Percentiles rank a stretch among this genome's conserved stretches.
These are phyloP conservation scores for Saturnispora sekii DNA, from an alignment of 805 yeast genomes.

Conservation along the genomic window DNA sequence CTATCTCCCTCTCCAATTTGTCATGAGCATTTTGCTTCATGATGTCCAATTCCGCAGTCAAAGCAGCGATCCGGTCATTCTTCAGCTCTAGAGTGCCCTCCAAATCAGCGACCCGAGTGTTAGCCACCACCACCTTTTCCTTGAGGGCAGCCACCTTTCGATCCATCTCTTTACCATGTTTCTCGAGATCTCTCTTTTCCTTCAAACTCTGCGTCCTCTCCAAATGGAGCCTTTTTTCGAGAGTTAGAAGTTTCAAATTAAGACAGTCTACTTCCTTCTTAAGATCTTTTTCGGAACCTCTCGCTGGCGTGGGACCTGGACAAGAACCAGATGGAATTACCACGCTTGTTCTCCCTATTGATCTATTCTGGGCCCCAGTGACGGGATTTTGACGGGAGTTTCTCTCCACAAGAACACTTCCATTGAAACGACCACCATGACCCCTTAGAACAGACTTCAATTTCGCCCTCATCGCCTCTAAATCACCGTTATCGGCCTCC, in stretches of 20 bases:
- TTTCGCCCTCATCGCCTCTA: slow-evolving; percentile 27
- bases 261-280: slow-evolving; percentile 4
- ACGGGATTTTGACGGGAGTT: neutral
- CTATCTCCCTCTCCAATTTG: neutral
- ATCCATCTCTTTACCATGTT: neutral
- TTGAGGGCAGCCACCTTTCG: neutral
- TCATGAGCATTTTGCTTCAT: neutral
- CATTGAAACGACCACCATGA: slow-evolving; percentile 44
- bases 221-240: neutral
- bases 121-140: neutral
- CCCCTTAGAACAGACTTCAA: slow-evolving; percentile 76
- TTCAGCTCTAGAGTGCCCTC: slow-evolving; percentile 6
- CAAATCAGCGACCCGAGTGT: slow-evolving; percentile 4
- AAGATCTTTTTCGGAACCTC: neutral
- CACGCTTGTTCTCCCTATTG: neutral
- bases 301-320: no score
- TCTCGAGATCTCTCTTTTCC: neutral
- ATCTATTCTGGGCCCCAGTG: neutral
- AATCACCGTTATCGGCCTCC: neutral
- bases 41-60: slow-evolving; percentile 1
- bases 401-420: slow-evolving; percentile 25
- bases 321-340: neutral
- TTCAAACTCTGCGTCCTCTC: neutral
- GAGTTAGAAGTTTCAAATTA: neutral
- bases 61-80: slow-evolving; percentile 7